phyloP scores from a whole-genome alignment of 148 eudicot genomes.

The Rhododendron kiyosumense region DNA sequence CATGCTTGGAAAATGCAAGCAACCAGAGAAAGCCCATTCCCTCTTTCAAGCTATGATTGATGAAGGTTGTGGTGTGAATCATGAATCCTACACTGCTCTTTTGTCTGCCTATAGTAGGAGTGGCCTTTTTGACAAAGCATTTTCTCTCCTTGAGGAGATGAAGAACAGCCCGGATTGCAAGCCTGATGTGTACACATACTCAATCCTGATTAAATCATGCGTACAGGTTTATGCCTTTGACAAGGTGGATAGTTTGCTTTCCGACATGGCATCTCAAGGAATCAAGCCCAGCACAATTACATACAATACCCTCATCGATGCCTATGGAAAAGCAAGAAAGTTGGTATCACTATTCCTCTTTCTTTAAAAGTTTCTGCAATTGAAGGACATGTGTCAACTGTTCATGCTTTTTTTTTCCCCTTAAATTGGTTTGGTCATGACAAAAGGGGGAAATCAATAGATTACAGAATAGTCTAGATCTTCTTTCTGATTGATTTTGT shows the following conservation, averaged over 20 bases:
- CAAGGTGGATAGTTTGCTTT: conserved; percentile 55
- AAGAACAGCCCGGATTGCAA: conserved; percentile 52
- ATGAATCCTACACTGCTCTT: conserved; percentile 83
- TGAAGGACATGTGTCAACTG: not conserved
- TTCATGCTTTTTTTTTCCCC: not conserved
- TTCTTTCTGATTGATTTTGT: not conserved
- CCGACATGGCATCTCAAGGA: conserved; percentile 72
- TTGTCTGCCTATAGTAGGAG: conserved; percentile 88
- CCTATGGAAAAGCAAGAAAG: conserved; percentile 85
- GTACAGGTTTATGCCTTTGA: conserved; percentile 59
- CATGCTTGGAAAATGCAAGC: conserved; percentile 95
- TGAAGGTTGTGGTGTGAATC: conserved; percentile 69
- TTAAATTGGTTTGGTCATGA: not conserved
- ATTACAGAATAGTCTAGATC: not conserved
- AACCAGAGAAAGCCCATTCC: conserved; percentile 68
- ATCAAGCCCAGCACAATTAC: conserved; percentile 82
- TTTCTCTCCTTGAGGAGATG: conserved; percentile 71
- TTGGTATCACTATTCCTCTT: conserved; percentile 17
- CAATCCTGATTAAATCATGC: conserved; percentile 80
- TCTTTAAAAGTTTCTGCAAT: not conserved
- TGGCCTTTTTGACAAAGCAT: conserved; percentile 63
- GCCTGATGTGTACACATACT: conserved; percentile 82
- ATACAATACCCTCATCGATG: conserved; percentile 76
- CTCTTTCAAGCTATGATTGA: conserved; percentile 71
- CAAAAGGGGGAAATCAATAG: not conserved